Base-by-base conservation (phyloP, 176 grass and related monocot species). In the Aegilops umbellulata region DNA sequence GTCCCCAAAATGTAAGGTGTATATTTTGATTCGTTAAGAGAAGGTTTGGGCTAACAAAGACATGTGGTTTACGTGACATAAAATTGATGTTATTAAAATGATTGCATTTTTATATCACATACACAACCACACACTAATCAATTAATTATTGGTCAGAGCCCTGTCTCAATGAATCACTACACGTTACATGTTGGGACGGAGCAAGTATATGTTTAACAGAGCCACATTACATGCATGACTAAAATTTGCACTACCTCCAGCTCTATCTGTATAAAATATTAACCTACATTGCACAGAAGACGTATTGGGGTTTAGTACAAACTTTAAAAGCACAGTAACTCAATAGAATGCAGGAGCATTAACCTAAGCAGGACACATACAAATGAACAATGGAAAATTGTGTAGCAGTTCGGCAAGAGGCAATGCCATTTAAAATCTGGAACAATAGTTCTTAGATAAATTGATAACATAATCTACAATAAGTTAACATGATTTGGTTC, bases 201-300 rank as follows among this genome's bases (percentile, higher is more conserved):
- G 19, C 53, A 57, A 57, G 53, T 22, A 57, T 39, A 39, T 17
- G 26, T 76, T 17, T 19, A 75, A 75, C 36, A 24, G 35, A 57
- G 31, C 46, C 32, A 26, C n/a, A 68, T 58, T 15, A 69, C 14
- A 22, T 15, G 16, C 2, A 11, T 77, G 44, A 65, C 30, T 65
- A 77, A 65, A 78, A 68, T 67, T 65, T 65, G 60, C 72, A 76
- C 32, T 30, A 74, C n/a, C 41, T 85, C 23, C 44, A 42, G 84
- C 17, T 87, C 74, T 79, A 86, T 13, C 8, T 60, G 53, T 66
- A 53, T 60, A 76, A 82, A 15, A 12, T 73, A 69, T 35, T 27
- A 77, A 39, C 51, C 47, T 15, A 77, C 36, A 35, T 42, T 42
- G 62, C 60, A 75, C 23, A 57, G 30, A 81, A 80, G 58, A 19